Evolutionary conservation across 2,329 filamentous ascomycete genomes (phyloP).

Genomic region (Fusarium robinianum): DNA sequence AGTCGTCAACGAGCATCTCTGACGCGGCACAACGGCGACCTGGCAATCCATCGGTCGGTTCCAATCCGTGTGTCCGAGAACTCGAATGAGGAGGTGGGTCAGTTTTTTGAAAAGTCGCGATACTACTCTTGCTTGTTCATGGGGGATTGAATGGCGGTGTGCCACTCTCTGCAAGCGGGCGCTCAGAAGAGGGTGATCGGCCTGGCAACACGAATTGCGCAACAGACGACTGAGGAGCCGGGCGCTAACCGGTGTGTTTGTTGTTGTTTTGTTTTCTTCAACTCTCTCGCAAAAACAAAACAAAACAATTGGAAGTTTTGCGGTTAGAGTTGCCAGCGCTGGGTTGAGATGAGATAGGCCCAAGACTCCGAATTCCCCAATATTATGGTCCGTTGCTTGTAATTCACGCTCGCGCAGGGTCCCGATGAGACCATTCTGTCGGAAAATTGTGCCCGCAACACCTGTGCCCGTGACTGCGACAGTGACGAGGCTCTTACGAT

Average conservation of each 20-base stretch:
- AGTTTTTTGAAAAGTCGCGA: background rate
- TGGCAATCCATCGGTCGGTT: background rate
- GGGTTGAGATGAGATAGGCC: background rate
- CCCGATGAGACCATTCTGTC: constrained; percentile 1
- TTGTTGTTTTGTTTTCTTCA: background rate
- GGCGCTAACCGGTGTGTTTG: background rate
- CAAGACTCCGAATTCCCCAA: background rate
- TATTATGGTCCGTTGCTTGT: background rate
- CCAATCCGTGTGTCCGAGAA: background rate
- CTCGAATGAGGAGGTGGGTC: constrained; percentile 5
- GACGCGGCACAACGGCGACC: background rate
- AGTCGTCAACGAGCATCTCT: background rate
- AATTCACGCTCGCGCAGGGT: background rate
- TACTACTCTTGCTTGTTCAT: background rate
- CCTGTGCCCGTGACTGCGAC: background rate
- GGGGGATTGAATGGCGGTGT: constrained; percentile 10
- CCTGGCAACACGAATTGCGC: background rate
- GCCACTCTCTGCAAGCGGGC: constrained; percentile 1
- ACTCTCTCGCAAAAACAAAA: no score
- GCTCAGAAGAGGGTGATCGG: background rate
- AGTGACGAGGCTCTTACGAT: constrained; percentile 2
- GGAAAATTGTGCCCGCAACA: background rate
- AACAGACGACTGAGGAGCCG: background rate
- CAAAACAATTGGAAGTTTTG: background rate
- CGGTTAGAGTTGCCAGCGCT: background rate